These are phyloP conservation scores for Penicillium pulvis DNA, from an alignment of 495 filamentous ascomycete species.

Conservation along the genomic window DNA sequence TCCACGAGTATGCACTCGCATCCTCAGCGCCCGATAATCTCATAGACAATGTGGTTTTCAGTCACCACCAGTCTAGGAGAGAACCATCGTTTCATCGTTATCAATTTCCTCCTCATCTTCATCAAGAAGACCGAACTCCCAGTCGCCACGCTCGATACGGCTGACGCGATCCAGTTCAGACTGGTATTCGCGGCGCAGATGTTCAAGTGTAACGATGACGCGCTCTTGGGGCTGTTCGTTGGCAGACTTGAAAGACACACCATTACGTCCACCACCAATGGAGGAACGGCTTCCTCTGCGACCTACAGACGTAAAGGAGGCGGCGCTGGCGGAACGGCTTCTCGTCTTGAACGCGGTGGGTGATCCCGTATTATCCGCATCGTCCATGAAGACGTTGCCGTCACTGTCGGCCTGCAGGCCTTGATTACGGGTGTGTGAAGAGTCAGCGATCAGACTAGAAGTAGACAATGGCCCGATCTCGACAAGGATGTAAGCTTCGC, in stretches of 20 bases:
- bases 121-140: slow-evolving; percentile 55
- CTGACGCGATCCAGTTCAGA: slow-evolving; percentile 78
- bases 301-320: slow-evolving; percentile 17
- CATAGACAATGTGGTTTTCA: slow-evolving; percentile 8
- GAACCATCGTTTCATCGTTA: slow-evolving; percentile 48
- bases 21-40: neutral
- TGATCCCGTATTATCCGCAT: slow-evolving; percentile 22
- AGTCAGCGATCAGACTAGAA: slow-evolving; percentile 3
- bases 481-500: slow-evolving; percentile 72
- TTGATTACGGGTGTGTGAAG: slow-evolving; percentile 18
- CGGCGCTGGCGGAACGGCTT: slow-evolving; percentile 19
- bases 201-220: slow-evolving; percentile 74
- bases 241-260: slow-evolving; percentile 22
- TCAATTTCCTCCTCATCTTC: slow-evolving; percentile 33
- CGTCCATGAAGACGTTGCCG: slow-evolving; percentile 47
- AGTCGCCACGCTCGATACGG: slow-evolving; percentile 61
- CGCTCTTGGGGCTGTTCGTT: slow-evolving; percentile 30
- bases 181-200: slow-evolving; percentile 83
- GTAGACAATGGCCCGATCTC: slow-evolving; percentile 39
- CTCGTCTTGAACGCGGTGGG: slow-evolving; percentile 14
- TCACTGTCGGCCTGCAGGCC: slow-evolving; percentile 42
- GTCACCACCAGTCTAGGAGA: slow-evolving; percentile 27
- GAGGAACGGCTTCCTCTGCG: slow-evolving; percentile 32
- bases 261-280: slow-evolving; percentile 25
- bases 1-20: neutral